Base-by-base conservation (phyloP, 306 rosid genomes). In the Parietaria judaica region DNA sequence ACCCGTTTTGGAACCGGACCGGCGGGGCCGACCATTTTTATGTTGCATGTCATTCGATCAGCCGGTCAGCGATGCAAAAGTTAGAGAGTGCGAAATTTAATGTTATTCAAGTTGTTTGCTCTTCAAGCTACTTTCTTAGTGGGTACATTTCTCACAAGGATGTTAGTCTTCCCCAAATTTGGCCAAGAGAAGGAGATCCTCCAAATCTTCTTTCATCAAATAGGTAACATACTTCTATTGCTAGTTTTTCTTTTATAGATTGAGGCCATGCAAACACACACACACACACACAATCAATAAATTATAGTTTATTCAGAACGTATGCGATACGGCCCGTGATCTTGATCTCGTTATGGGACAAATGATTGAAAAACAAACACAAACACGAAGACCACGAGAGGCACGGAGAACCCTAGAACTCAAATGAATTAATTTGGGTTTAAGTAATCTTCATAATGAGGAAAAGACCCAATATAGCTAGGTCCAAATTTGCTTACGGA, bases 1-100 rank as follows among this genome's bases (percentile, higher is more conserved):
- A 90, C 58, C 81, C 83, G 0, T 80, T 80, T 37, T 90, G 97
- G 97, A 90, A 90, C 41, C 73, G 79, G 44, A 79, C 94, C 0
- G 76, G 81, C 10, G 97, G 97, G 31, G 81, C 85, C 0, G 84
- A 90, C 74, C 97, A 84, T 66, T 90, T 83, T 43, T 84, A 86
- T 54, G 90, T 83, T 23, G 90, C 97, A 13, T 90, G 97, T 68
- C 94, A 86, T 74, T 90, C 94, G 12, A 72, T 90, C 49, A 95
- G 97, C 65, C 78, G 76, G 38, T 54, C 83, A 15, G 95, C 90
- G 4, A 80, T 84, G 90, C 90, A 72, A 13, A 86, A 87, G 68
- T 85, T 82, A 41, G 54, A 64, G 1, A 69, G 75, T 35, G 94
- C 80, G 57, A 86, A 63, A 75, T 78, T 76, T 45, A 86, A 79